A percentile compares a stretch with the other conserved stretches of the same genome.
Conservation (phyloP, 2,329 filamentous ascomycete genomes). For the Scolecobasidium constrictum region DNA sequence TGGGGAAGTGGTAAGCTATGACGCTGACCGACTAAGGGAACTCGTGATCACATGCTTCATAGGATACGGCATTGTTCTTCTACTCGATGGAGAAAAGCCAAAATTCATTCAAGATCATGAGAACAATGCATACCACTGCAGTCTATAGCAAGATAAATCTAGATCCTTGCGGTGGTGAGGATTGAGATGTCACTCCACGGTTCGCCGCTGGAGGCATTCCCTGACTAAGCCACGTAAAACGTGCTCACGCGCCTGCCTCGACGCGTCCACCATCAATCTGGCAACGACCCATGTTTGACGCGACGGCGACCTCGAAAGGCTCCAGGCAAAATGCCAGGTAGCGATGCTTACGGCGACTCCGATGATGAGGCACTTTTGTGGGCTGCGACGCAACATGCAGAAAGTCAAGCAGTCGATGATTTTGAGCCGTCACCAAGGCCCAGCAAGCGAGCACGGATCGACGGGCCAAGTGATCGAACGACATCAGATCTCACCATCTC, state of each 20-base stretch:
- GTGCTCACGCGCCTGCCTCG: not conserved
- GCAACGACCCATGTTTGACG: not conserved
- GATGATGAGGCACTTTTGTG: slow-evolving; percentile 56
- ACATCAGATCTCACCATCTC: not conserved
- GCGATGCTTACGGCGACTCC: slow-evolving; percentile 53
- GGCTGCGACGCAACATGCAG: slow-evolving; percentile 43
- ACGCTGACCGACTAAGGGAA: too few relatives aligned
- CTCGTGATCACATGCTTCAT: too few relatives aligned
- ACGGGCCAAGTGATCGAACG: not conserved
- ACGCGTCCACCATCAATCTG: not conserved
- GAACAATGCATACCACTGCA: too few relatives aligned
- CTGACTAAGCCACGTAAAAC: not conserved
- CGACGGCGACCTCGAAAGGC: too few relatives aligned
- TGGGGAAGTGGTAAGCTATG: too few relatives aligned
- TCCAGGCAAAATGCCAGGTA: slow-evolving; percentile 5
- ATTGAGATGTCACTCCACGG: too few relatives aligned
- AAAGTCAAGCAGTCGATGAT: slow-evolving; percentile 16
- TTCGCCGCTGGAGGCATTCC: too few relatives aligned
- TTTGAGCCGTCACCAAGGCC: slow-evolving; percentile 24
- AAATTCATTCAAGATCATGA: too few relatives aligned
- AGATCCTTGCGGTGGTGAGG: too few relatives aligned
- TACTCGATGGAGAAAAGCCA: too few relatives aligned
- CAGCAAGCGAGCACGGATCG: slow-evolving; percentile 24
- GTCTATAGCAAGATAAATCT: too few relatives aligned
- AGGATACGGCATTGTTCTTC: too few relatives aligned